Evolutionary conservation across 192 early-diverging fungal species (phyloP).

Genomic region (Polychytrium aggregatum): DNA sequence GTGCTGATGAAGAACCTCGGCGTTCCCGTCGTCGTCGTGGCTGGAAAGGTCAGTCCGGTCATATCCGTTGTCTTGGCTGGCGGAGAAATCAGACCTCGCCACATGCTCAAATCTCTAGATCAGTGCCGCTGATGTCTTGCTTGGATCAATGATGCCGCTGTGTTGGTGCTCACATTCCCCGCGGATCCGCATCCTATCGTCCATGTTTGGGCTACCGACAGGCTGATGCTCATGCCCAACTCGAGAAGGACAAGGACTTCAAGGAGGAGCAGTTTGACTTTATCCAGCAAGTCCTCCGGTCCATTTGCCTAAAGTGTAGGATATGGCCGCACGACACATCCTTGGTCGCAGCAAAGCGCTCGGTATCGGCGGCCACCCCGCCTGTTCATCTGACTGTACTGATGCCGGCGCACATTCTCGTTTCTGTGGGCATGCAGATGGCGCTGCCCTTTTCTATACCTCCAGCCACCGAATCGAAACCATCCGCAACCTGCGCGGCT

Average conservation of each 20-base stretch:
- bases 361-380: too few species aligned
- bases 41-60: slow-evolving; percentile 53
- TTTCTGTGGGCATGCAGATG: slow-evolving; percentile 38
- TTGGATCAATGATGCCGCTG: background rate
- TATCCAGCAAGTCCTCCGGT: slow-evolving; percentile 84
- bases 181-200: background rate
- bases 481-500: slow-evolving; percentile 62
- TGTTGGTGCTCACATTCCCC: background rate
- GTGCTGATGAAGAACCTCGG: slow-evolving; percentile 77
- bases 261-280: slow-evolving; percentile 92
- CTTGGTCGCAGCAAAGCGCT: too few species aligned
- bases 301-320: slow-evolving; percentile 81
- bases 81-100: background rate
- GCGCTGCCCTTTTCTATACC: slow-evolving; percentile 84
- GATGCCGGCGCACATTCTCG: background rate
- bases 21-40: slow-evolving; percentile 80
- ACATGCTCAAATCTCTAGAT: background rate
- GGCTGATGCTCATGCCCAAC: slow-evolving; percentile 55
- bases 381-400: too few species aligned
- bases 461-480: slow-evolving; percentile 70
- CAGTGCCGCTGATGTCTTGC: background rate
- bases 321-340: too few species aligned
- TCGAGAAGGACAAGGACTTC: slow-evolving; percentile 75
- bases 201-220: slow-evolving; percentile 8
- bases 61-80: too few species aligned